A percentile compares a stretch with the other conserved stretches of the same genome.
These are phyloP conservation scores for Voacanga thouarsii DNA, from an alignment of 257 asterid genomes.

Conservation along the genomic window DNA sequence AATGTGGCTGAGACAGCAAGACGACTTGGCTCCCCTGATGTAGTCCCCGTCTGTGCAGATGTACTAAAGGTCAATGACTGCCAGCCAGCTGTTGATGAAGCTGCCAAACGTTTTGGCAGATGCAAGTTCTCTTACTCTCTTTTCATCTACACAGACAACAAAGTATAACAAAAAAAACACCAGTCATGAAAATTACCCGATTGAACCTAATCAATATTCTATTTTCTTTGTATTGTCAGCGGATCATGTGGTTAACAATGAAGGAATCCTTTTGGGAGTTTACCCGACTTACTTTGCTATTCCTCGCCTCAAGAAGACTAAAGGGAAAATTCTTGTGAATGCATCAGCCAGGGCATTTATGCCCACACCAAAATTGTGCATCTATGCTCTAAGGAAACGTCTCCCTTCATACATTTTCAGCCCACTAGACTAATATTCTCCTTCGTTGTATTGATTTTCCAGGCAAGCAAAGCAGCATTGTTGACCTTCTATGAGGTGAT, in stretches of 20 bases:
- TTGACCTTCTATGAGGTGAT: conserved; percentile 21
- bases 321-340: conserved; percentile 4
- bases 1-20: conserved; percentile 57
- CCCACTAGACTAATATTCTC: too few species aligned
- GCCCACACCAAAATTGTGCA: neutral
- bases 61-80: conserved; percentile 56
- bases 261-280: conserved; percentile 39
- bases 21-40: conserved; percentile 47
- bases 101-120: conserved; percentile 59
- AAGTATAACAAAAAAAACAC: too few species aligned
- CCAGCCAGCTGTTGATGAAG: conserved; percentile 41
- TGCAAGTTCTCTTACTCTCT: conserved; percentile 19
- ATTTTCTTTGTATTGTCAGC: conserved; percentile 26
- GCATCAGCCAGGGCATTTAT: neutral
- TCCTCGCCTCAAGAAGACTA: conserved; percentile 1
- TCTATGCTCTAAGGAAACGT: conserved; percentile 10
- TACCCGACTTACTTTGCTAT: conserved; percentile 6
- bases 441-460: neutral
- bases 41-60: conserved; percentile 41
- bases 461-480: conserved; percentile 29
- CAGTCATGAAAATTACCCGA: neutral
- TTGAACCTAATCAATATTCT: neutral
- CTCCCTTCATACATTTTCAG: too few species aligned
- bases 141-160: neutral
- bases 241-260: conserved; percentile 70